These are phyloP conservation scores for Vinca minor DNA, from an alignment of 257 asterid genomes.

Conservation along the genomic window DNA sequence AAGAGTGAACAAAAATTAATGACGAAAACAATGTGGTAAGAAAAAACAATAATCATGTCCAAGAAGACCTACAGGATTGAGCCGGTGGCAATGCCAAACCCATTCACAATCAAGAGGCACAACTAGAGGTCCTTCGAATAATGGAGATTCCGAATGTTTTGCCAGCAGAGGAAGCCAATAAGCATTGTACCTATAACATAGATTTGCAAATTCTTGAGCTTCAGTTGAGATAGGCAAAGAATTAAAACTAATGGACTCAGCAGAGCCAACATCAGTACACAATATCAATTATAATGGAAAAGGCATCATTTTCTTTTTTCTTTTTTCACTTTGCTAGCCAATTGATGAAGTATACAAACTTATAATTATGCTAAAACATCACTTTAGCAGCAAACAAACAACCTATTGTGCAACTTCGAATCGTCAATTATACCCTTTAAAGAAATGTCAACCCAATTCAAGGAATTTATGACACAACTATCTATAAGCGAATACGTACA, in stretches of 20 bases:
- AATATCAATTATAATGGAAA: no score
- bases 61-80: conserved; percentile 65
- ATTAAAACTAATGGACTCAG: background rate
- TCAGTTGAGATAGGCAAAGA: background rate
- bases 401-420: no score
- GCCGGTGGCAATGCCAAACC: conserved; percentile 99
- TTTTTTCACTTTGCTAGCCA: no score
- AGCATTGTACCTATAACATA: conserved; percentile 56
- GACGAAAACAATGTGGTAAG: conserved; percentile 13
- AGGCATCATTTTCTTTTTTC: no score
- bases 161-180: conserved; percentile 94
- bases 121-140: conserved; percentile 64
- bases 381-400: no score
- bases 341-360: no score
- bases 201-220: conserved; percentile 4
- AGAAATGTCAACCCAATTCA: no score
- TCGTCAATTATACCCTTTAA: no score
- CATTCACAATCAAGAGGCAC: conserved; percentile 96
- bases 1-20: conserved; percentile 8
- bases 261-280: background rate
- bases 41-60: conserved; percentile 4
- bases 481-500: no score
- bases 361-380: no score
- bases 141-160: conserved; percentile 57
- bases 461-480: no score